Base-by-base conservation (phyloP, 148 eudicot species). In the Nyssa sinensis region DNA sequence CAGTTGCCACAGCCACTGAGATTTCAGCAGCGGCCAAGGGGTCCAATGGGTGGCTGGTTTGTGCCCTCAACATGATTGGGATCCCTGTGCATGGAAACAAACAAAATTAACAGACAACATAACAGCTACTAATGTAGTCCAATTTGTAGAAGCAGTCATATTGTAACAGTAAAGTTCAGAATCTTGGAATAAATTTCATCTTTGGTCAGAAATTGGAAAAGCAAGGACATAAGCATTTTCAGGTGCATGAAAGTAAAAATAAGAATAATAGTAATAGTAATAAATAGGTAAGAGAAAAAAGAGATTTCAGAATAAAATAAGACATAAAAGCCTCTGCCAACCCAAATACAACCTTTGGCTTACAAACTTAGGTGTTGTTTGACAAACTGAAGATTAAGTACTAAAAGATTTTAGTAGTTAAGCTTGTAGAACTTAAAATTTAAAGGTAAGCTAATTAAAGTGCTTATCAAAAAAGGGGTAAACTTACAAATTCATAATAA, bases 1-100 rank as follows among this genome's bases (percentile, higher is more conserved):
- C 97, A 65, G 94, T 90, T n/a, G 91, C 94, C 72, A 92, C 92
- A 64, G 97, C 97, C 47, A 92, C 92, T 68, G 88, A 83, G 74
- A 92, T 92, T 77, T 92, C 97, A 72, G 91, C 86, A 66, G 91
- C 88, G 71, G 94, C 79, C 57, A 92, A 78, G 25, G 97, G 97
- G 73, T 92, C 97, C 78, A 92, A 83, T 28, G 97, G 97, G 79
- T 92, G 97, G 66, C 86, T 79, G 68, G 81, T 81, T 77, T 88
- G 93, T 79, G 88, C 91, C 84, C 90, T 85, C 60, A 79, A 59
- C 79, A 81, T 67, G 74, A 80, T 67, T 1, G 81, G 81, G 62
- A 83, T 69, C 61, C 85, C 97, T 86, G 70, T 13, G 51, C 51
- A 44, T 11, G 51, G 17, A 44, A 44, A 44, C 17, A 44, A 44